Percentiles rank a stretch among this genome's conserved stretches.
Evolutionary conservation across 495 filamentous ascomycete genomes (phyloP).

Genomic region (Mycothermus thermophilus): DNA sequence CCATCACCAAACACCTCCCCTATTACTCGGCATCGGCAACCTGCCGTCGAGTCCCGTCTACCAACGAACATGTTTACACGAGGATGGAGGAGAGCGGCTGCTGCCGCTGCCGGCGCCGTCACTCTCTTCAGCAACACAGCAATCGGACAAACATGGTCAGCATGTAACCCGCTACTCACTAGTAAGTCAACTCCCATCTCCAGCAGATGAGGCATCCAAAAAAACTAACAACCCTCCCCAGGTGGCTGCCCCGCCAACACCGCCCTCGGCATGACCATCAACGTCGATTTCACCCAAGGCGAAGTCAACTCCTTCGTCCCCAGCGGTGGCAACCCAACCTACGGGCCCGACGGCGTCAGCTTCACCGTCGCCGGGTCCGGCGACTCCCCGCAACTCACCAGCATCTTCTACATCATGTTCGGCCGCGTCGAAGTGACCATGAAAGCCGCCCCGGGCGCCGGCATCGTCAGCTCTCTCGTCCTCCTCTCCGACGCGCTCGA

Average conservation of each 20-base stretch:
- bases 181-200: constrained; percentile 9
- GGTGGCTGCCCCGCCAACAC: constrained; percentile 57
- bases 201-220: background rate
- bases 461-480: constrained; percentile 73
- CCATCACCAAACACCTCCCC: background rate
- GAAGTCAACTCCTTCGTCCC: constrained; percentile 55
- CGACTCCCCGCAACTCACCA: constrained; percentile 68
- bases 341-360: constrained; percentile 58
- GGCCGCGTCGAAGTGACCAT: constrained; percentile 60
- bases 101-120: constrained; percentile 3
- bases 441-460: constrained; percentile 54
- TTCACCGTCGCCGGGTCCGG: constrained; percentile 77
- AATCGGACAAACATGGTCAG: constrained; percentile 20
- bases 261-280: constrained; percentile 65
- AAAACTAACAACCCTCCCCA: constrained; percentile 7
- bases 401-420: constrained; percentile 73
- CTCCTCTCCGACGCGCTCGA: constrained; percentile 83
- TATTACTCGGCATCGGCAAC: background rate
- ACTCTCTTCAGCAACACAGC: constrained; percentile 8
- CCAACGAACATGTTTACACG: constrained; percentile 6
- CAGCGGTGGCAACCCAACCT: constrained; percentile 49
- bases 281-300: constrained; percentile 68
- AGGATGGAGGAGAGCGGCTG: constrained; percentile 11
- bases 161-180: constrained; percentile 19
- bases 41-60: background rate